Evolutionary conservation across 1,284 basidiomycete genomes (phyloP), one percentile per base, ranked within the genome.

Genomic region (Flammula alnicola): DNA sequence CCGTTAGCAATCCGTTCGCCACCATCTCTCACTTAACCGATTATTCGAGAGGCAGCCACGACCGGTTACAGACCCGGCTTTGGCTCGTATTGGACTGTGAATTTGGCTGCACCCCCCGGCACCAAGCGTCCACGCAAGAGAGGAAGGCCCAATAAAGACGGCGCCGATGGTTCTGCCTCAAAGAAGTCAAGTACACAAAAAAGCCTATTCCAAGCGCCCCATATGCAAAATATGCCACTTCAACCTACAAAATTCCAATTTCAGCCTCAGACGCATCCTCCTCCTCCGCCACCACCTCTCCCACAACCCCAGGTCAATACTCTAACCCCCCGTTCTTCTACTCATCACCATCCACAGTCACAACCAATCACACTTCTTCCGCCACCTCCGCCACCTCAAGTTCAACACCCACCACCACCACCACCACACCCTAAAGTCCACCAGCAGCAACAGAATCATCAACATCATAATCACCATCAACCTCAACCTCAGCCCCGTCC

Each of bases 31-130:
- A 16, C 68, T 91, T 43, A 91, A 90, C 67, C 80, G 86, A 39
- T 68, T 91, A 5, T 91, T 91, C 59, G 88, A 91, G 65, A 77
- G 86, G 44, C 85, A 88, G 58, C 84, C 86, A 16, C 78, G 88
- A 45, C 88, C 88, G 6, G 84, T 86, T 2, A 88, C 87, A 19
- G 88, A 91, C 63, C 88, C 88, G 10, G 88, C 5, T 89, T 89
- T 63, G 88, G 88, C 23, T 91, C 88, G 12, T 90, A 91, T 62
- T 91, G 88, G 88, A 90, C 87, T 25, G 88, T 91, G 14, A 91
- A 91, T 64, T 76, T 91, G 14, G 68, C 79, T 45, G 88, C 88
- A 14, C 88, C 88, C 11, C 88, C 87, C 3, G 88, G 88, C 17
- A 90, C 88, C 3, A 91, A 91, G 67, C 80, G 88, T 49, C 88